Conservation (phyloP, 2,329 filamentous ascomycete species). For the Plenodomus lindquistii region DNA sequence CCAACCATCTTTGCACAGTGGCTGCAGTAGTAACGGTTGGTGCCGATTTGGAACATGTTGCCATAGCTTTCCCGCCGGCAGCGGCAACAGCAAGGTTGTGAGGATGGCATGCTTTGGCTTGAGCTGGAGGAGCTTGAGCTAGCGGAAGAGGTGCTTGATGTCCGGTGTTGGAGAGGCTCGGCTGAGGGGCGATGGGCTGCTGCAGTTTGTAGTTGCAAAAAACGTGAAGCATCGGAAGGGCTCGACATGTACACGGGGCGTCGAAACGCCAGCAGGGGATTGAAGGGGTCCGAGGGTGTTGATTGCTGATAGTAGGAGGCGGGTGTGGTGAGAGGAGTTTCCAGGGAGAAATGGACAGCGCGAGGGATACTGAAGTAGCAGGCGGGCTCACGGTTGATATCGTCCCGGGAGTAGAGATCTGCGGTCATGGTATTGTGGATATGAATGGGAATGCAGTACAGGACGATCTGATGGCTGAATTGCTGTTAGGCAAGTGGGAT, state of each 20-base stretch:
- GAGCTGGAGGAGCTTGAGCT: constrained; percentile 17
- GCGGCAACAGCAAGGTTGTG: constrained; percentile 36
- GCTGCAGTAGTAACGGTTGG: constrained; percentile 47
- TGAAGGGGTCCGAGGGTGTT: constrained; percentile 33
- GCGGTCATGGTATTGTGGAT: constrained; percentile 17
- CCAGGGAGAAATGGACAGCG: constrained; percentile 35
- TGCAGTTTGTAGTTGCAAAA: constrained; percentile 46
- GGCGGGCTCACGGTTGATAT: constrained; percentile 10
- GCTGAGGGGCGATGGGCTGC: constrained; percentile 41
- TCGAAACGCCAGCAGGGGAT: constrained; percentile 43
- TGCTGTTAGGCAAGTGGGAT: constrained; percentile 10
- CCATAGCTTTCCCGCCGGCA: constrained; percentile 38
- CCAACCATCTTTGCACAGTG: constrained; percentile 47
- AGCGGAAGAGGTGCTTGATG: constrained; percentile 11
- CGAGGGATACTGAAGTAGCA: constrained; percentile 43
- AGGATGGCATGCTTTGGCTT: constrained; percentile 17
- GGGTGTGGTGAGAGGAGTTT: constrained; percentile 34
- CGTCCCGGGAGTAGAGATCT: constrained; percentile 13
- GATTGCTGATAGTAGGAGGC: constrained; percentile 25
- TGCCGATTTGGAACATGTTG: constrained; percentile 44
- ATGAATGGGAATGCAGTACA: constrained; percentile 1
- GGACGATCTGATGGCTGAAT: constrained; percentile 14
- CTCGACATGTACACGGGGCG: constrained; percentile 22
- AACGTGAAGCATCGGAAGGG: constrained; percentile 35
- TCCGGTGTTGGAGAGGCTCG: constrained; percentile 28